Evolutionary conservation across 768 basidiomycete genomes (phyloP), one percentile per base, ranked within the genome.

Genomic region (Vararia minispora): DNA sequence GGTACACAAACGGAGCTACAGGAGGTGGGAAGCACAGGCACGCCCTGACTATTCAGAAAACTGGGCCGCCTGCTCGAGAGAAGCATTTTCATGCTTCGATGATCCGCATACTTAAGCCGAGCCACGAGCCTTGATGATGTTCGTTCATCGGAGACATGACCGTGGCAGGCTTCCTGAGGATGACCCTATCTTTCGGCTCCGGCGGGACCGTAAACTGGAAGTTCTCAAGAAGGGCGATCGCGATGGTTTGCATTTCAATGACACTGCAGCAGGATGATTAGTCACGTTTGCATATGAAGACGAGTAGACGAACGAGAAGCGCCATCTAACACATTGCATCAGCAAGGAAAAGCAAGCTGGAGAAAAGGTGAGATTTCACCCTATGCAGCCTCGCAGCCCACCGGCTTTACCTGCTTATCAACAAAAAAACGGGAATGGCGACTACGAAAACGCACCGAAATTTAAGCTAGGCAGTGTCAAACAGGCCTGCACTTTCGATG

Each of bases 111-210:
- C n/a, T n/a, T n/a, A n/a, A n/a, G n/a, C 41, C 44, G 33, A 45
- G 37, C 35, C 37, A 45, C 4, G 41, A 18, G 2, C 33, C 41
- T 3, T 28, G 13, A 16, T 35, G 32, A 11, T 34, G 41, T 13
- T 43, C 44, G n/a, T 13, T 24, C 41, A 45, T 35, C 4, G 45
- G 37, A 29, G 39, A 32, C 42, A 46, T 46, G 16, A 43, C 4
- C 4, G 29, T 26, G 14, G 21, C 36, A 12, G 41, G 41, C 37
- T 36, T 43, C 18, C 45, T 28, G 27, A n/a, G 23, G 24, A 46
- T 14, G 8, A 8, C 6, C 10, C 32, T 43, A 16, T 34, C 22
- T 14, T 12, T 18, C 9, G n/a, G n/a, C n/a, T 26, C 33, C 14
- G 17, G 8, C 6, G 45, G 42, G 8, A 46, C 13, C 4, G 39